These are phyloP conservation scores for Planoprotostelium fungivorum DNA, from an alignment of 78 protist genomes.

Conservation along the genomic window DNA sequence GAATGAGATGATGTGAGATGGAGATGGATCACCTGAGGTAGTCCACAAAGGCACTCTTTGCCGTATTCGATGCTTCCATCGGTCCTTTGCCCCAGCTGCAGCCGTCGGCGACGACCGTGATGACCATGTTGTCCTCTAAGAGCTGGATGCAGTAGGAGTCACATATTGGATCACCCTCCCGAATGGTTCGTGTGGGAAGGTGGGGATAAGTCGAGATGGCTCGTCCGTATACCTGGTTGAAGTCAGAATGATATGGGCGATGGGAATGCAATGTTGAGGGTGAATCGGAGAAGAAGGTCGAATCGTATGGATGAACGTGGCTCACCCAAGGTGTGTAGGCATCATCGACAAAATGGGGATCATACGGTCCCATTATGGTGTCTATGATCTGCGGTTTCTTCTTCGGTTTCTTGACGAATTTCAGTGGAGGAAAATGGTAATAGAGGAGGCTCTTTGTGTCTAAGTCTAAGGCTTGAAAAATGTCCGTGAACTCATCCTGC, in stretches of 20 bases:
- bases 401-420: not conserved
- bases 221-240: conserved; percentile 27
- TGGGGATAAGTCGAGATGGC: conserved; percentile 57
- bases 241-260: conserved; percentile 3
- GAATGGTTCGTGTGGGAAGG: conserved; percentile 40
- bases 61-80: conserved; percentile 56
- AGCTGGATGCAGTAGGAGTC: conserved; percentile 52
- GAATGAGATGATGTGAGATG: not conserved
- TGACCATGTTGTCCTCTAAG: conserved; percentile 14
- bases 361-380: not conserved
- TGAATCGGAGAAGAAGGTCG: not conserved
- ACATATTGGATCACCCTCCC: conserved; percentile 62
- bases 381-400: not conserved
- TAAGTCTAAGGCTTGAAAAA: not conserved
- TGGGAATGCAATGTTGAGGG: too few species aligned
- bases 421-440: not conserved
- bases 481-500: not conserved
- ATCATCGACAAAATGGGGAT: not conserved
- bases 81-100: conserved; percentile 66
- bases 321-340: not conserved
- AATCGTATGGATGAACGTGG: not conserved
- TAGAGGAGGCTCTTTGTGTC: not conserved
- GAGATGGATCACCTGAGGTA: conserved; percentile 38
- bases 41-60: conserved; percentile 48
- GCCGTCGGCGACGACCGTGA: conserved; percentile 64